Evolutionary conservation across 495 filamentous ascomycete species (phyloP).

Genomic region (Trichoderma asperelloides): DNA sequence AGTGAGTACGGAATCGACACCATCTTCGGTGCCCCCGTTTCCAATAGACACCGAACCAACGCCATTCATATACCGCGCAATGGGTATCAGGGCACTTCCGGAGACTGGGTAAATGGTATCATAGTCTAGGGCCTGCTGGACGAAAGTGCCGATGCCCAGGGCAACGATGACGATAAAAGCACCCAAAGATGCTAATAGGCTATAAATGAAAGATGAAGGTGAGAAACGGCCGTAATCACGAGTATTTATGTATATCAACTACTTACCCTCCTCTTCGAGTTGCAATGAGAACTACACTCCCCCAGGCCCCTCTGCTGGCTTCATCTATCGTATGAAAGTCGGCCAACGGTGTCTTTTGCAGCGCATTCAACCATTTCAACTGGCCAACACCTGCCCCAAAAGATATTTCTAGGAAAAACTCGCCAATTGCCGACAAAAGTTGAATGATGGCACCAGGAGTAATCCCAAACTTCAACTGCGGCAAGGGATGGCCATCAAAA

Average conservation of each 20-base stretch:
- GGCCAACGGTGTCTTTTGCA: not conserved
- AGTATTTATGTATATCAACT: not conserved
- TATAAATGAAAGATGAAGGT: not conserved
- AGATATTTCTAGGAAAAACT: not conserved
- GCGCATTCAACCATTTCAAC: slow-evolving; percentile 3
- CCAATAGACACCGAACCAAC: not conserved
- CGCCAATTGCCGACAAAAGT: not conserved
- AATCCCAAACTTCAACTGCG: not conserved
- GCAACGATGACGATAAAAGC: not conserved
- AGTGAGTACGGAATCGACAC: not conserved
- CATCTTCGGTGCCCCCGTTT: not conserved
- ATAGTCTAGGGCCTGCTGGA: not conserved
- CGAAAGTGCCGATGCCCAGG: slow-evolving; percentile 4
- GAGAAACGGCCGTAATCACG: not conserved
- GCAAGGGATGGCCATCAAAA: not conserved
- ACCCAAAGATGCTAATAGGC: not conserved
- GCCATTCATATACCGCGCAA: not conserved
- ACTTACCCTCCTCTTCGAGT: not conserved
- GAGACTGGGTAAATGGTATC: not conserved
- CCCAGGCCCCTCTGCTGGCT: not conserved
- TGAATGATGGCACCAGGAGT: not conserved
- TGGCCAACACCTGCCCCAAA: not conserved
- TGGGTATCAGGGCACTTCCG: not conserved
- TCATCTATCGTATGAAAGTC: not conserved
- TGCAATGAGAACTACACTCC: not conserved